Base-by-base conservation (phyloP, 2,329 filamentous ascomycete species). In the Oidium heveae region DNA sequence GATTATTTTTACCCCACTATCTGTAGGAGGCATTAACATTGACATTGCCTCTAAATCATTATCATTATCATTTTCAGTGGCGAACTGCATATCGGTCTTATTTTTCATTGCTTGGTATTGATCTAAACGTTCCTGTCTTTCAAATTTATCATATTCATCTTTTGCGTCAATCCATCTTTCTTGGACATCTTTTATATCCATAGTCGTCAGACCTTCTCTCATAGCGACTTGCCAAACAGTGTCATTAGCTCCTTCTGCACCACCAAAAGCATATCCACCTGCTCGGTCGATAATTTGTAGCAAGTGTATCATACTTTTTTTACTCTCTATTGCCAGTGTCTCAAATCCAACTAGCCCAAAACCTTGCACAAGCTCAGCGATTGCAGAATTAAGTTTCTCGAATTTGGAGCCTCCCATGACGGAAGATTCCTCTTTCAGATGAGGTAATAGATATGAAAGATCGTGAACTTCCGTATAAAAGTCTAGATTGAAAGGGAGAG, bases 381-480 rank as follows among this genome's bases (percentile, higher is more conserved):
- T 83, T 0, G 89, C 88, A 60, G 83, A 77, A 66, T 96, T 95
- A 33, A 98, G 72, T 4, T 81, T 79, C 53, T 80, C 75, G 64
- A 93, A 96, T 64, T 94, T 95, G 20, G 77, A 73, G 60, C 77
- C 80, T 7, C 75, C 74, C 65, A 82, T 68, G 6, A 73, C 75
- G 0, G 85, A 79, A 1, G 82, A 82, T 66, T 98, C 91, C 24
- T 77, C 74, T 61, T 87, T 80, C 44, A 98, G 77, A 57, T 81
- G 74, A 1, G 87, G 86, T 0, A 91, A 75, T 13, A 98, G 74
- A 61, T 94, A 86, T 22, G 78, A 77, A 4, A 98, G 75, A 63
- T 95, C 87, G 67, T 98, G 88, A 8, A 96, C 89, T 67, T 98
- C 89, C 57, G 91, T 96, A 67, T 96, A 98, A 68, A 82, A 98